Percentiles rank a stretch among this genome's conserved stretches.
phyloP scores from a whole-genome alignment of 1,139 yeast genomes.

The Kurtzmaniella quercitrusa region DNA sequence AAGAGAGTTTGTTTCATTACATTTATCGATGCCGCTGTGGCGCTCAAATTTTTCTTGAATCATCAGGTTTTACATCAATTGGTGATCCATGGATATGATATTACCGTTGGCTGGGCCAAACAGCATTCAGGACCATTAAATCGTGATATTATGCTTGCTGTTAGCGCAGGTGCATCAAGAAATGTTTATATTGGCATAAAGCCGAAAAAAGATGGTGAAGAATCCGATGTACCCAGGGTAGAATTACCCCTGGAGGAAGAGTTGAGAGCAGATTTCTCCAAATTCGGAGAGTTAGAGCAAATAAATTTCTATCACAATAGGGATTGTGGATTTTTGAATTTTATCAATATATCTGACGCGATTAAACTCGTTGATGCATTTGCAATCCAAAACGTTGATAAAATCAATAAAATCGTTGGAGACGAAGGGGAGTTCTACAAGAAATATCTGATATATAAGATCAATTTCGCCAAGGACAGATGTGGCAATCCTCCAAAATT shows the following conservation, averaged over 20 bases:
- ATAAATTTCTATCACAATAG: slow-evolving; percentile 43
- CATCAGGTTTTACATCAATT: slow-evolving; percentile 45
- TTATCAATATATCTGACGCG: slow-evolving; percentile 37
- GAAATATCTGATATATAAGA: slow-evolving; percentile 35
- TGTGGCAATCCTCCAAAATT: slow-evolving; percentile 47
- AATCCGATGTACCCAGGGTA: slow-evolving; percentile 7
- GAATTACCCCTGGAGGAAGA: slow-evolving; percentile 38
- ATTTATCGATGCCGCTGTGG: slow-evolving; percentile 39
- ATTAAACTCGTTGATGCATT: slow-evolving; percentile 32
- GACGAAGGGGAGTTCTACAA: slow-evolving; percentile 32
- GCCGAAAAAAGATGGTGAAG: slow-evolving; percentile 18
- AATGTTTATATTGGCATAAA: slow-evolving; percentile 44
- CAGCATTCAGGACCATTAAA: slow-evolving; percentile 39
- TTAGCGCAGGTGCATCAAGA: slow-evolving; percentile 47
- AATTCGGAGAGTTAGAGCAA: slow-evolving; percentile 43
- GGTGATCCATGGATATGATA: slow-evolving; percentile 42
- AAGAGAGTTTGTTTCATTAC: slow-evolving; percentile 43
- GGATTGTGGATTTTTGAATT: slow-evolving; percentile 45
- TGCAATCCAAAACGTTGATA: slow-evolving; percentile 18
- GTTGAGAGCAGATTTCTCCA: slow-evolving; percentile 33
- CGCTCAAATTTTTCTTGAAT: slow-evolving; percentile 38
- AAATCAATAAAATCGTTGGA: slow-evolving; percentile 15
- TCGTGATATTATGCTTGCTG: slow-evolving; percentile 39
- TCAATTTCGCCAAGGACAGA: slow-evolving; percentile 45
- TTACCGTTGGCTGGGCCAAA: slow-evolving; percentile 46